Conservation (phyloP, 2,329 filamentous ascomycete genomes). For the Dothideomycetidae sp. region DNA sequence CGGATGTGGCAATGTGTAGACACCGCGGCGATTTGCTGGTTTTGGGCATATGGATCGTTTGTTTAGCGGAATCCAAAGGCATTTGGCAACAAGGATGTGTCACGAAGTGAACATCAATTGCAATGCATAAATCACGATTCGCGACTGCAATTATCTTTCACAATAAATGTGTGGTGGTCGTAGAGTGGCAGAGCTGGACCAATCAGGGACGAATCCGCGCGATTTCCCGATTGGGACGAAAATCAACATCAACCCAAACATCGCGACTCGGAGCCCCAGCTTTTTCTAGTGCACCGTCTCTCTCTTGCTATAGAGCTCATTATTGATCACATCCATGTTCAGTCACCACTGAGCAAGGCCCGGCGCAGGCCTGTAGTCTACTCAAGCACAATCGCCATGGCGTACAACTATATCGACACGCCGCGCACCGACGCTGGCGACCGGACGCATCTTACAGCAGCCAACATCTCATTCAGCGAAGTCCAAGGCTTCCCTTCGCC, state of each 20-base stretch:
- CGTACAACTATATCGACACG: constrained; percentile 52
- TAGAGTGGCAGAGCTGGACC: not conserved
- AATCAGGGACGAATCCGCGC: not conserved
- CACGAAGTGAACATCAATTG: too few relatives aligned
- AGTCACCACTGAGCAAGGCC: not conserved
- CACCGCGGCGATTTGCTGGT: not conserved
- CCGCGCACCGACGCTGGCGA: constrained; percentile 75
- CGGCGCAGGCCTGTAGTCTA: not conserved
- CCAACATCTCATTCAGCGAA: constrained; percentile 71
- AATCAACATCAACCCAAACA: not conserved
- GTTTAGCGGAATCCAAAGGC: too few relatives aligned
- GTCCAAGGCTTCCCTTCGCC: constrained; percentile 79
- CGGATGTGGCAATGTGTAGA: not conserved
- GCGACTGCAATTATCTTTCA: not conserved
- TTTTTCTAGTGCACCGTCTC: not conserved
- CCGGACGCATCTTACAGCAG: constrained; percentile 49
- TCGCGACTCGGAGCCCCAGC: not conserved
- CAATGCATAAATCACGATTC: too few relatives aligned
- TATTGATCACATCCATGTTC: not conserved
- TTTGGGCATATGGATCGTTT: not conserved
- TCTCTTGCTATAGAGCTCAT: not conserved
- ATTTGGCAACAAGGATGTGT: too few relatives aligned
- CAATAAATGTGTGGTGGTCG: not conserved
- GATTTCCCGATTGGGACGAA: not conserved
- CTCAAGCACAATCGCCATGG: constrained; percentile 22